phyloP scores from a whole-genome alignment of 2,329 filamentous ascomycete species.

The Trichoderma sp. region DNA sequence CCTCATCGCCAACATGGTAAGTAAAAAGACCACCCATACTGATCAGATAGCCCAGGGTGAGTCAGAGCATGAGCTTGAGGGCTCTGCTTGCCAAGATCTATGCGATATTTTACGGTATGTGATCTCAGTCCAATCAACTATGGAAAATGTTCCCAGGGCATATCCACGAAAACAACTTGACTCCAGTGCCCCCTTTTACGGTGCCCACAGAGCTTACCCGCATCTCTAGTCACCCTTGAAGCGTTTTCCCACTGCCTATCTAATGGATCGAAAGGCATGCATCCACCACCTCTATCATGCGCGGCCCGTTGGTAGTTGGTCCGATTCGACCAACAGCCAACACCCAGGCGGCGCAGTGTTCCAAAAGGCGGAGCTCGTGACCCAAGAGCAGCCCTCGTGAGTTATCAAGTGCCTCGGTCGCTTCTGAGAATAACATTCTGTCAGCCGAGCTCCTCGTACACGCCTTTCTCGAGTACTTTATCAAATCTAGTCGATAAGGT shows the following conservation, averaged over 20 bases:
- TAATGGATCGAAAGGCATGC: neutral
- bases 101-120: neutral
- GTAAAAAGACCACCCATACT: neutral
- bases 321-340: neutral
- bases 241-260: neutral
- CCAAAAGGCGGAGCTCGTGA: neutral
- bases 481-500: neutral
- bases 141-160: neutral
- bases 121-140: neutral
- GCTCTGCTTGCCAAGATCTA: neutral
- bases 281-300: neutral
- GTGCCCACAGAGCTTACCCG: neutral
- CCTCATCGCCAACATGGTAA: neutral
- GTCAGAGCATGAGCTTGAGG: neutral
- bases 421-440: neutral
- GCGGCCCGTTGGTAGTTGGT: neutral
- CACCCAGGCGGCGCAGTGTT: neutral
- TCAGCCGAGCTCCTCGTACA: neutral
- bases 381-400: neutral
- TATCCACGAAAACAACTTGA: neutral
- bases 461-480: neutral
- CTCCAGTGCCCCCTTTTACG: neutral
- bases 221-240: neutral
- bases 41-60: neutral
- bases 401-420: neutral